Evolutionary conservation across 495 filamentous ascomycete genomes (phyloP).

Genomic region (Staphylotrichum longicolle): DNA sequence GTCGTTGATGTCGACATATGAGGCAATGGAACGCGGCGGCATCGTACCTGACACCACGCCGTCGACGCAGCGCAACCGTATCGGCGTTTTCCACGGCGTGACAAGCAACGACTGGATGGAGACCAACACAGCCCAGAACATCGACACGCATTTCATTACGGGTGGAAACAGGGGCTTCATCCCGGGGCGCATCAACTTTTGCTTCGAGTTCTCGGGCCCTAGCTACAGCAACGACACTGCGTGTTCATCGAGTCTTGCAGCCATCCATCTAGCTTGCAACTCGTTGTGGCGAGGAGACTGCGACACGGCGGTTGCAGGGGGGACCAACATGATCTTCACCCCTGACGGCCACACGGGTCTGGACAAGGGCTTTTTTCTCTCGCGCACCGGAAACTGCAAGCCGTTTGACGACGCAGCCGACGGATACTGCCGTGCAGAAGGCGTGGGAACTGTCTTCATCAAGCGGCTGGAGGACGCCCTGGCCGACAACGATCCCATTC

Average conservation of each 20-base stretch:
- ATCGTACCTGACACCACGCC: conserved; percentile 78
- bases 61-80: conserved; percentile 73
- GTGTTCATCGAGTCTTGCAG: conserved; percentile 78
- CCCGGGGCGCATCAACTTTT: conserved; percentile 74
- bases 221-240: conserved; percentile 80
- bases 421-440: conserved; percentile 72
- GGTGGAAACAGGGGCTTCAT: conserved; percentile 78
- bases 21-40: conserved; percentile 82
- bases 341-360: conserved; percentile 77
- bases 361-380: conserved; percentile 73
- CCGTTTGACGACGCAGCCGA: conserved; percentile 70
- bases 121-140: conserved; percentile 75
- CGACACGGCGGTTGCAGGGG: conserved; percentile 78
- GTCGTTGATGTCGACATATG: conserved; percentile 75
- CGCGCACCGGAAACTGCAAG: conserved; percentile 71
- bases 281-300: conserved; percentile 72
- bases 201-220: conserved; percentile 79
- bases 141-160: conserved; percentile 87
- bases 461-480: conserved; percentile 72
- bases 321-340: conserved; percentile 69
- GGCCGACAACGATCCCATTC: conserved; percentile 66
- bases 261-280: conserved; percentile 78
- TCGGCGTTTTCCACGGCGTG: conserved; percentile 84
- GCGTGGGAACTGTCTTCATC: conserved; percentile 62
- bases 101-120: conserved; percentile 86